A percentile compares a stretch with the other conserved stretches of the same genome.
These are phyloP conservation scores for Wilhelminamyces savonicus DNA, from an alignment of 805 yeast genomes.

Conservation along the genomic window DNA sequence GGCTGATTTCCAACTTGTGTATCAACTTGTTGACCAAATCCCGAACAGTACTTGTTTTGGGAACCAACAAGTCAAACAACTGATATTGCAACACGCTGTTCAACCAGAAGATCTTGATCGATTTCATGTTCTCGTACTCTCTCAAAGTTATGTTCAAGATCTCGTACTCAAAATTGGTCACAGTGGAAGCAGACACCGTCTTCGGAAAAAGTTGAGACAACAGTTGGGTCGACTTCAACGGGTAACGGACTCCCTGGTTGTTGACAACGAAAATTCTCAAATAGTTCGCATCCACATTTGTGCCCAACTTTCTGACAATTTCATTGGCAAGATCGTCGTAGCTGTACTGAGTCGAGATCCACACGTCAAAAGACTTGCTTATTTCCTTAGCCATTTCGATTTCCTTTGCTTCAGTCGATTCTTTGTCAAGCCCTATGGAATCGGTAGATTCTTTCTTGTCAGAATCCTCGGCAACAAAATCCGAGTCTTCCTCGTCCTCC, in stretches of 20 bases:
- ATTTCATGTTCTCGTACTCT: slow-evolving; percentile 72
- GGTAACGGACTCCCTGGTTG: slow-evolving; percentile 51
- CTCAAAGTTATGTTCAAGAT: slow-evolving; percentile 64
- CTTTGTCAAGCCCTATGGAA: slow-evolving; percentile 2
- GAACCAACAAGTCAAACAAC: slow-evolving; percentile 62
- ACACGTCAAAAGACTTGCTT: slow-evolving; percentile 43
- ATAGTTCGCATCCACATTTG: slow-evolving; percentile 48
- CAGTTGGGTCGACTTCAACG: slow-evolving; percentile 29
- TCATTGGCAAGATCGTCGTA: slow-evolving; percentile 57
- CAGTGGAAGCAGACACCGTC: slow-evolving; percentile 38
- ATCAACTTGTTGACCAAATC: slow-evolving; percentile 51
- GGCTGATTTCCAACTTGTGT: slow-evolving; percentile 45
- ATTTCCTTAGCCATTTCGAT: slow-evolving; percentile 12
- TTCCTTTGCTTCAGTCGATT: slow-evolving; percentile 9
- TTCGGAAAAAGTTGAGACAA: slow-evolving; percentile 38
- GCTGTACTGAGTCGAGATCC: slow-evolving; percentile 59
- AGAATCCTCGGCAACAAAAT: slow-evolving; percentile 29
- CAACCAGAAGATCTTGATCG: slow-evolving; percentile 65
- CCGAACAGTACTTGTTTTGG: slow-evolving; percentile 53
- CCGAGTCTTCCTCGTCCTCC: slow-evolving; percentile 45
- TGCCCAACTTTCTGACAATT: slow-evolving; percentile 45
- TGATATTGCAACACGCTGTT: slow-evolving; percentile 65
- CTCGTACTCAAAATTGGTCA: slow-evolving; percentile 61
- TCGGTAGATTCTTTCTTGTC: slow-evolving; percentile 8
- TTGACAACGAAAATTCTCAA: slow-evolving; percentile 61